Percentiles rank a stretch among this genome's conserved stretches.
Evolutionary conservation across 306 rosid genomes (phyloP).

Genomic region (Trichosanthes cucumerina): DNA sequence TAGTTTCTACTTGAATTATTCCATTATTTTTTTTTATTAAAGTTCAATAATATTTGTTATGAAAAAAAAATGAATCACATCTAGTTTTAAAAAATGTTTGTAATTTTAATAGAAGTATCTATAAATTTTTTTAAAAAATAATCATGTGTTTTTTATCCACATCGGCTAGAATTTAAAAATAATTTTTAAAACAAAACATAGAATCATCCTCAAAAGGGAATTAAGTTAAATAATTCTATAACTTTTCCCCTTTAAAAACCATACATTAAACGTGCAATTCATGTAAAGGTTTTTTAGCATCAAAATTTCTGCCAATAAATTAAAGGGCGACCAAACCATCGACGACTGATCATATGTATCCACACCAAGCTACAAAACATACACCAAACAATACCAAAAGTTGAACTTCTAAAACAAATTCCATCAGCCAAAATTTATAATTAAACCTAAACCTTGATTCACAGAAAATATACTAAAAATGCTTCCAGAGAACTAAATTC

Average conservation of each 20-base stretch:
- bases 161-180: background rate
- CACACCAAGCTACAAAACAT: background rate
- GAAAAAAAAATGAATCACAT: background rate
- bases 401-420: background rate
- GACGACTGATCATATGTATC: background rate
- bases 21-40: background rate
- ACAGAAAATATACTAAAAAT: background rate
- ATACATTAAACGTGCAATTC: too few relatives aligned
- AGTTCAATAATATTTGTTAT: background rate
- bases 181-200: background rate
- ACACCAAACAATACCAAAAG: background rate
- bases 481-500: background rate
- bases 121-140: too few relatives aligned
- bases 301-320: background rate
- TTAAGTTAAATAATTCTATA: background rate
- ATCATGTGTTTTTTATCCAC: too few relatives aligned
- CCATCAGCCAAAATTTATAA: background rate
- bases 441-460: background rate
- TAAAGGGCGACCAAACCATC: background rate
- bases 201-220: background rate
- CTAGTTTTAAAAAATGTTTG: background rate
- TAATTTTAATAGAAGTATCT: too few relatives aligned
- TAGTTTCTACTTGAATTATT: background rate
- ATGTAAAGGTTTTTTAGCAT: too few relatives aligned
- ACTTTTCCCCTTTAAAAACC: too few relatives aligned